Base-by-base conservation (phyloP, 768 basidiomycete species). In the Xerocomellus chrysenteron region DNA sequence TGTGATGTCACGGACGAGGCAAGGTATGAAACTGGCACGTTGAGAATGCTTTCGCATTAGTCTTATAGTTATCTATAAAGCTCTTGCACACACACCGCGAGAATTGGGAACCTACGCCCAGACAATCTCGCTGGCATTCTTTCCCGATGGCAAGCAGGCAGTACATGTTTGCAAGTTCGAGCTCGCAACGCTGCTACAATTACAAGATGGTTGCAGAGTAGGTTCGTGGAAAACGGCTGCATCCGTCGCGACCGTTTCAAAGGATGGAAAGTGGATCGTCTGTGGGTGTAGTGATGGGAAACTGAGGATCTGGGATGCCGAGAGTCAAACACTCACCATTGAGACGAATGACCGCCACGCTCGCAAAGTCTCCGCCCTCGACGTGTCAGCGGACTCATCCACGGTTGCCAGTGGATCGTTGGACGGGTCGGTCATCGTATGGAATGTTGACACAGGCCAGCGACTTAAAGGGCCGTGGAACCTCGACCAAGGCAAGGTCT, bases 371-470 rank as follows among this genome's bases (percentile, higher is more conserved):
- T 21, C 56, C 21, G 45, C 53, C 2, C 56, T 57, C 30, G 56
- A 55, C 26, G 46, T 47, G 24, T 55, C 56, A 5, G 21, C 33
- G 2, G 45, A 55, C 45, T 57, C 53, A 24, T 36, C 19, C 2
- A 42, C 4, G 24, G n/a, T 47, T 28, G 56, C 53, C 32, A 57
- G 56, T 28, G 52, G 52, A 2, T 45, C 56, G 11, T 28, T 2
- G 45, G 52, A 57, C 12, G 56, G 56, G 44, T 55, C 45, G 1
- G 41, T 55, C 12, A 36, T 56, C 26, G 16, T 57, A n/a, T 57
- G 53, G 56, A 30, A 19, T 13, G 5, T n/a, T 37, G 4, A 40
- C 16, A 24, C 40, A 6, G 46, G 46, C 26, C n/a, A 43, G 10
- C 56, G 40, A 42, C 33, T 48, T 30, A 46, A 33, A 36, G 35